Evolutionary conservation across 163 green algal genomes (phyloP), one percentile per base, ranked within the genome.

Genomic region (Chlamydomonas reinhardtii): DNA sequence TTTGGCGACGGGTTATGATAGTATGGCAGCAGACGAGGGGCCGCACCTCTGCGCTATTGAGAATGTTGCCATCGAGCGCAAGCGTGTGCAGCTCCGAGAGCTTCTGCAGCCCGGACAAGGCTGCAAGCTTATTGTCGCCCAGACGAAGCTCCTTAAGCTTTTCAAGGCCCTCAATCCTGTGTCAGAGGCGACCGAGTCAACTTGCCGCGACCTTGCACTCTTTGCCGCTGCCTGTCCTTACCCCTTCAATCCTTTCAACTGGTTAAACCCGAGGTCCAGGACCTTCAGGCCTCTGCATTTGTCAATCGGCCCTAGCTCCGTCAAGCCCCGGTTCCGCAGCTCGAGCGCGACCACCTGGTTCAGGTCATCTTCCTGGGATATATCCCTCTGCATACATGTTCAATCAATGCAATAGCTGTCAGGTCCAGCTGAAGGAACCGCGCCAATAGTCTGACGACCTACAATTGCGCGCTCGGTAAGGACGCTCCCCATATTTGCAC

Each of bases 141-240:
- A 90, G 35, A 54, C 86, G 82, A 3, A 92, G 75, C 70, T 92
- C 89, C 35, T 84, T 86, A 0, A 92, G 75, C 84, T 89, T 79
- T 31, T 86, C 80, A 25, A 86, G 37, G 8, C 80, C 56, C n/a
- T 86, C 80, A n/a, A 86, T 35, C 34, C 80, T 86, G 80, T 37
- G 25, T 0, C 16, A 17, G 0, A 15, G 56, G 24, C 76, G 39
- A 35, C 34, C 48, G 48, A 56, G 48, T 56, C 48, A 56, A 56
- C 48, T 56, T 56, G 48, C 43, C 43, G 43, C 48, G 14, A 56
- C 48, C 48, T 56, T 56, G 48, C 48, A 19, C 48, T 43, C 64
- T n/a, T 32, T 17, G 64, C 29, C 5, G 5, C 64, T 16, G 66
- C 66, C n/a, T n/a, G 62, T 20, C 25, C 79, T 64, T 61, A 86